phyloP scores from a whole-genome alignment of 2,329 filamentous ascomycete genomes.

The Dactylonectria estremocensis region DNA sequence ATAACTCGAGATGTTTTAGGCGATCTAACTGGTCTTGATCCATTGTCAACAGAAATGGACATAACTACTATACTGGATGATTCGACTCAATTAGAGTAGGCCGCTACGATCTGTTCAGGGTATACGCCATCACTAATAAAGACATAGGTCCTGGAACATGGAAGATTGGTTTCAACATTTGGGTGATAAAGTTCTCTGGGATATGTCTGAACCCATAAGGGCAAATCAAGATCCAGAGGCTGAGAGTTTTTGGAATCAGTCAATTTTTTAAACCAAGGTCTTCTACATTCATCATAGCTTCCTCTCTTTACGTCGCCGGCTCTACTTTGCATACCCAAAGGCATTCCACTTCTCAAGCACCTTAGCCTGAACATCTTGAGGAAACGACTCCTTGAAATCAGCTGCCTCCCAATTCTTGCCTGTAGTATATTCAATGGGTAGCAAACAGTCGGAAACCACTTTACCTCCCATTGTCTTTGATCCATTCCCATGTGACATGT shows the following conservation, averaged over 20 bases:
- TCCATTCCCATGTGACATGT: slow-evolving; percentile 60
- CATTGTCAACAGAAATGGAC: not conserved
- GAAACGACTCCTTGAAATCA: slow-evolving; percentile 54
- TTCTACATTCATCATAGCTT: not conserved
- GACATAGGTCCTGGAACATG: slow-evolving; percentile 14
- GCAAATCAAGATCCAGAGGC: slow-evolving; percentile 21
- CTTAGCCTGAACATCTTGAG: slow-evolving; percentile 57
- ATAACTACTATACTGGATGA: not conserved
- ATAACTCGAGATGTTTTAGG: not conserved
- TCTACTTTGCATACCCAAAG: slow-evolving; percentile 44
- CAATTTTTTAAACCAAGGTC: not conserved
- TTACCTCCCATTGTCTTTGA: slow-evolving; percentile 57
- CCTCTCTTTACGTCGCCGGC: not conserved
- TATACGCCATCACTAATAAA: not conserved
- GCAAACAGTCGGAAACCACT: slow-evolving; percentile 61
- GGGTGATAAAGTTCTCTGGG: slow-evolving; percentile 31
- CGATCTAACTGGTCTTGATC: not conserved
- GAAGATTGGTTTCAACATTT: slow-evolving; percentile 37
- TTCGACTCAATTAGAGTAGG: not conserved
- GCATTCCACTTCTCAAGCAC: slow-evolving; percentile 54
- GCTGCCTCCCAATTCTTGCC: slow-evolving; percentile 52
- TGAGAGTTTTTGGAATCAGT: not conserved
- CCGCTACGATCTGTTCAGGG: too few species aligned
- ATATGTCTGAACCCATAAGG: slow-evolving; percentile 40
- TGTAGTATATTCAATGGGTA: slow-evolving; percentile 59